Percentiles rank a stretch among this genome's conserved stretches.
Conservation (phyloP, 257 asterid genomes). For the Osmanthus fragrans region DNA sequence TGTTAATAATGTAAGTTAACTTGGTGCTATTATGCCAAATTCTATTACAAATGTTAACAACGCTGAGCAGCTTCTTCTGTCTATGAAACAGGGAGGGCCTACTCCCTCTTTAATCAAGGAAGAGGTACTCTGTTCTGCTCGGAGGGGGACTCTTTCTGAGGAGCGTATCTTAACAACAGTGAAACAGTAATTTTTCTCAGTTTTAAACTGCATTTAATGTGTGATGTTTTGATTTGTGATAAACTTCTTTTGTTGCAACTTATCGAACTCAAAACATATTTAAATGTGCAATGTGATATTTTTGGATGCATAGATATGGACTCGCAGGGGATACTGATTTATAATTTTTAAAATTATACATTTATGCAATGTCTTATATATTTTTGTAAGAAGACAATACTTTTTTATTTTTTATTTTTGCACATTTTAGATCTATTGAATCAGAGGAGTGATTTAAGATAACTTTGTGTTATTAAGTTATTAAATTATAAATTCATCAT, state of each 20-base stretch:
- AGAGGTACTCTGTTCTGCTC: conserved; percentile 89
- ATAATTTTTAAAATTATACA: too few relatives aligned
- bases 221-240: background rate
- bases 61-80: background rate
- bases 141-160: conserved; percentile 80
- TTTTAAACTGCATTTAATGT: conserved; percentile 16
- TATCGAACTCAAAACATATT: background rate
- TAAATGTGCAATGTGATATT: background rate
- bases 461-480: too few relatives aligned
- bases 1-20: conserved; percentile 68
- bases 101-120: conserved; percentile 68
- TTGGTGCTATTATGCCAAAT: background rate
- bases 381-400: too few relatives aligned
- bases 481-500: too few relatives aligned
- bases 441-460: too few relatives aligned
- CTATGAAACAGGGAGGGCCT: conserved; percentile 44
- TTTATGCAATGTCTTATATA: too few relatives aligned
- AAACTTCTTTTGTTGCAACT: background rate
- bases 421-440: too few relatives aligned
- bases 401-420: too few relatives aligned
- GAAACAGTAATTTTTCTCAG: conserved; percentile 62
- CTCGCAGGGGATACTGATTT: too few relatives aligned
- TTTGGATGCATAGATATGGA: too few relatives aligned
- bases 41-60: background rate
- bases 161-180: conserved; percentile 85